phyloP scores from a whole-genome alignment of 805 yeast species.

The Blastobotrys terrestris region DNA sequence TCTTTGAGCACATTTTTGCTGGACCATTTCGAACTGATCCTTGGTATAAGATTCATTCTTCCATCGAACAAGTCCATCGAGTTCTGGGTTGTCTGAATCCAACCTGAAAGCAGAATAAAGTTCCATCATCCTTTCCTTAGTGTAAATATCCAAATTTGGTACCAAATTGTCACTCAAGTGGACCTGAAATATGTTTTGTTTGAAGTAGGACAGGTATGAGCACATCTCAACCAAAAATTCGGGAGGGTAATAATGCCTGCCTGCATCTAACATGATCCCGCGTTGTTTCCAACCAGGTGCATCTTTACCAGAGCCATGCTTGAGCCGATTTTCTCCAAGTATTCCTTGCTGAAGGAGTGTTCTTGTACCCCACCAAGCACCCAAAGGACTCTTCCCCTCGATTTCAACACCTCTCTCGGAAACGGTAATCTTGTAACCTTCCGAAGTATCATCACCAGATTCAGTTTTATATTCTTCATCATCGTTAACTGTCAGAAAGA shows the following conservation, averaged over 20 bases:
- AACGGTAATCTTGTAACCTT: slow-evolving; percentile 5
- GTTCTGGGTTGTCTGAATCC: not conserved
- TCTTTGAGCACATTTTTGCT: not conserved
- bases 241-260: slow-evolving; percentile 8
- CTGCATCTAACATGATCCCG: slow-evolving; percentile 7
- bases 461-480: not conserved
- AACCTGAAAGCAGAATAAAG: slow-evolving; percentile 2
- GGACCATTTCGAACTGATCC: not conserved
- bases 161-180: not conserved
- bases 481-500: slow-evolving; percentile 3
- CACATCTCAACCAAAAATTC: slow-evolving; percentile 8
- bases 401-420: slow-evolving; percentile 1
- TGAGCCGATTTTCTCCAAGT: not conserved
- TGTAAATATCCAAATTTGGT: not conserved
- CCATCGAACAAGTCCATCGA: not conserved
- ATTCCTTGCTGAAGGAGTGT: slow-evolving; percentile 5
- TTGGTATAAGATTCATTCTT: slow-evolving; percentile 1
- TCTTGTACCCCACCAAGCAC: slow-evolving; percentile 7
- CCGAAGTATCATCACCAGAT: slow-evolving; percentile 6
- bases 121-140: not conserved
- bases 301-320: slow-evolving; percentile 2
- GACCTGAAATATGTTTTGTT: slow-evolving; percentile 6
- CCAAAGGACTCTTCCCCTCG: slow-evolving; percentile 9
- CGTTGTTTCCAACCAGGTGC: slow-evolving; percentile 7
- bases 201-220: slow-evolving; percentile 8